A percentile compares a stretch with the other conserved stretches of the same genome.
Conservation (phyloP, 106 monocot species). For the Phalaenopsis aphrodite region DNA sequence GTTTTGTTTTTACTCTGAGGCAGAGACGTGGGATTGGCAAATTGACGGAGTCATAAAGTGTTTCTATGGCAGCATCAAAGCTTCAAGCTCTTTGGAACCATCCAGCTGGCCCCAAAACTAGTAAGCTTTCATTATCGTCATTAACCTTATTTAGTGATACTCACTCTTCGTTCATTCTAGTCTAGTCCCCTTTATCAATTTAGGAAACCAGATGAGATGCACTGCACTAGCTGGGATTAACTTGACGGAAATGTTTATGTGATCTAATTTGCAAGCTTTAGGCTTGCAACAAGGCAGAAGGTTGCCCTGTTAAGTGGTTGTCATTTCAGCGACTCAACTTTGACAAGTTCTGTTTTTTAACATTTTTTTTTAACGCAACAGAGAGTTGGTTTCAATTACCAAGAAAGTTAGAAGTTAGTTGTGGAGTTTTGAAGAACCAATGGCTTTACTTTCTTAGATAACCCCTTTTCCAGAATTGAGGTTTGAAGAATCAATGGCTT, state of each 20-base stretch:
- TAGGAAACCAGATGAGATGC: not conserved
- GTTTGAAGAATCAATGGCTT: too few species aligned
- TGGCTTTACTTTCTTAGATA: not conserved
- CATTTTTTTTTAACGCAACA: not conserved
- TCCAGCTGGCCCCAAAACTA: constrained; percentile 67
- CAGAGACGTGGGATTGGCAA: not conserved
- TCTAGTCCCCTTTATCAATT: not conserved
- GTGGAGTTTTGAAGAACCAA: not conserved
- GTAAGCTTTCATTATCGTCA: constrained; percentile 12
- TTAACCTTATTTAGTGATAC: not conserved
- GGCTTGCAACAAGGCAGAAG: not conserved
- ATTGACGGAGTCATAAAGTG: not conserved
- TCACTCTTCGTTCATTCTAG: not conserved
- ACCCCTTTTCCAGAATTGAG: not conserved
- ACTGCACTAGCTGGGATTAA: not conserved
- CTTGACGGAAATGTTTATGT: not conserved
- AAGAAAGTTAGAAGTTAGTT: not conserved
- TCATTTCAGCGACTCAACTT: not conserved
- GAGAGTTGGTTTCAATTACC: not conserved
- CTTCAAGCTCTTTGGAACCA: constrained; percentile 77
- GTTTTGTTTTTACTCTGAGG: not conserved
- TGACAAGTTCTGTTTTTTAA: not conserved
- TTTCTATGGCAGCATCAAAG: constrained; percentile 62
- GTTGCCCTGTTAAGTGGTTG: not conserved
- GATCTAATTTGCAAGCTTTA: not conserved